Evolutionary conservation across 202 grass and related monocot species (phyloP), one percentile per base, ranked within the genome.

Genomic region (Saccharum hybrid): DNA sequence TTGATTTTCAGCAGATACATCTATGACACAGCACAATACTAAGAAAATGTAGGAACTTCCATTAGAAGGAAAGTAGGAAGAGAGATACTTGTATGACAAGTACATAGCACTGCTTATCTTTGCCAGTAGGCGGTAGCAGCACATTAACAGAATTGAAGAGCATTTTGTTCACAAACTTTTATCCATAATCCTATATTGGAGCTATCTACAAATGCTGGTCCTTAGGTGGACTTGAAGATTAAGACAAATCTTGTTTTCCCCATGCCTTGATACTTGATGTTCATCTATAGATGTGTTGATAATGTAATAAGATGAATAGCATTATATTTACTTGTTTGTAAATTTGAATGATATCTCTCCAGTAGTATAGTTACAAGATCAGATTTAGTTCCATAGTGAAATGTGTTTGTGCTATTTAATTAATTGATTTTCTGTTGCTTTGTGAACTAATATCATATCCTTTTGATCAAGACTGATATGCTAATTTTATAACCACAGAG

Each of bases 401-500:
- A 41, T 10, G 34, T 30, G 51, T 66, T 43, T 78, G 0, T 72
- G 23, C 39, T 75, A 66, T 60, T 73, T 74, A n/a, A 10, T 69
- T 23, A 36, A 5, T 85, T 43, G 13, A 52, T 18, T 81, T 38
- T 63, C 1, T 80, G 6, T 76, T 83, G 64, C 56, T 85, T 77
- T 49, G 37, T 59, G 37, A 23, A 28, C 68, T 38, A 7, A 62
- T 81, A 76, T 66, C 12, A 67, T 37, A 10, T 85, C 45, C 26
- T 59, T 73, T 49, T n/a, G 5, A 39, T 21, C 81, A 54, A 79
- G 41, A 54, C 26, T 88, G 65, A 54, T 57, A 21, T 11, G 63
- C 52, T 46, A 72, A 51, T 10, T 72, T 62, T 81, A 61, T 60
- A 76, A 28, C 36, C 57, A 65, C 81, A 97, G 94, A 81, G 94